phyloP scores from a whole-genome alignment of 108 stramenopile species.

The Cylindrotheca closterium region DNA sequence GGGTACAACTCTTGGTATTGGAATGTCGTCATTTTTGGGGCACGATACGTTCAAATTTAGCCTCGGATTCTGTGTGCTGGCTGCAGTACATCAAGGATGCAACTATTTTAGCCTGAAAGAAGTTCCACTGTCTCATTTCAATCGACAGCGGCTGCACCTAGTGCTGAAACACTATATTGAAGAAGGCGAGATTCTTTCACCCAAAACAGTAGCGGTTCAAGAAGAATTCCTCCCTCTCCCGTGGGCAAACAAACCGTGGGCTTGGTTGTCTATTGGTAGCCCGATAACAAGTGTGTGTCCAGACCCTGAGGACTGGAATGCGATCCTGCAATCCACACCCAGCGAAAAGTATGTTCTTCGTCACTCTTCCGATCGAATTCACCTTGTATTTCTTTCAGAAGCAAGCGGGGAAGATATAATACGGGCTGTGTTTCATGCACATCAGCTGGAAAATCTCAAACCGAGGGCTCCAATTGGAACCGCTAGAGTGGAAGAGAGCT shows the following conservation, averaged over 20 bases:
- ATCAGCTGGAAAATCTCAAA: conserved; percentile 11
- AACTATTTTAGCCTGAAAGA: conserved; percentile 75
- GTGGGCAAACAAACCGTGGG: conserved; percentile 19
- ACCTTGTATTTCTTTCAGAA: conserved; percentile 46
- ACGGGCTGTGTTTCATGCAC: conserved; percentile 72
- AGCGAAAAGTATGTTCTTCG: conserved; percentile 18
- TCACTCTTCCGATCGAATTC: conserved; percentile 7
- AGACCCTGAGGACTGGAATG: conserved; percentile 37
- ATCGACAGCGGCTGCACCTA: conserved; percentile 72
- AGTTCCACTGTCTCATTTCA: conserved; percentile 76
- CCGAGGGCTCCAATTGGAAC: not conserved
- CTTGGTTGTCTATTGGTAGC: conserved; percentile 64
- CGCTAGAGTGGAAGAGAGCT: not conserved
- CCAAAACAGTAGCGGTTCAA: conserved; percentile 49
- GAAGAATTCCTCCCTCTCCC: conserved; percentile 70
- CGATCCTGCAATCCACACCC: conserved; percentile 7
- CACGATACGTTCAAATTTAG: conserved; percentile 43
- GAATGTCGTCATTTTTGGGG: conserved; percentile 60
- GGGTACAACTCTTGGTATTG: conserved; percentile 89
- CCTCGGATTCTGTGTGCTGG: conserved; percentile 56
- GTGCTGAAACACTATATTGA: conserved; percentile 49
- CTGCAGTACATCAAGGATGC: conserved; percentile 68
- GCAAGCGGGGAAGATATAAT: conserved; percentile 59
- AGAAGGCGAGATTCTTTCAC: conserved; percentile 27
- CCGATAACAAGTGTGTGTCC: conserved; percentile 45